Evolutionary conservation across 2,329 filamentous ascomycete species (phyloP).

Genomic region (Aureobasidium zeae): DNA sequence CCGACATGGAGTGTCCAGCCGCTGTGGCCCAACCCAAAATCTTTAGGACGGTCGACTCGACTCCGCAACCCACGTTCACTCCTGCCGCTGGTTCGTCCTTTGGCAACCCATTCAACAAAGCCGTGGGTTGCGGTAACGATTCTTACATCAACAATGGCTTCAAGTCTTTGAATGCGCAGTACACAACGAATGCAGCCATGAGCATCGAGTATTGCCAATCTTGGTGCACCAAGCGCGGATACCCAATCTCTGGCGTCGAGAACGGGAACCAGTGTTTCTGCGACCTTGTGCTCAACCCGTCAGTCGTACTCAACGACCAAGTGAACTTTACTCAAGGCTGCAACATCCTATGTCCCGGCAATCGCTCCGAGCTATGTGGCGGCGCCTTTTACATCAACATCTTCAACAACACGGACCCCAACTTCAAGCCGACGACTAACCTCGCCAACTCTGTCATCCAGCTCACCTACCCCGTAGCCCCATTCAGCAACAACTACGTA

Average conservation of each 20-base stretch:
- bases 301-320: conserved; percentile 18
- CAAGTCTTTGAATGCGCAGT: conserved; percentile 22
- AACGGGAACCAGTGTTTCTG: conserved; percentile 29
- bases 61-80: conserved; percentile 24
- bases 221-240: conserved; percentile 25
- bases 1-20: conserved; percentile 26
- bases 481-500: conserved; percentile 32
- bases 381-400: conserved; percentile 24
- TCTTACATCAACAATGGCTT: conserved; percentile 17
- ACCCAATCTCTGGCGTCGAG: conserved; percentile 27
- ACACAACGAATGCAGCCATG: conserved; percentile 24
- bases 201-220: conserved; percentile 28
- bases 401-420: conserved; percentile 27
- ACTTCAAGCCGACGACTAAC: conserved; percentile 20
- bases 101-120: conserved; percentile 25
- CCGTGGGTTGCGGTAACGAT: conserved; percentile 32
- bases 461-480: conserved; percentile 12
- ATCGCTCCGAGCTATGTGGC: conserved; percentile 24
- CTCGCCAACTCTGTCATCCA: conserved; percentile 13
- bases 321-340: conserved; percentile 25
- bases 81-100: conserved; percentile 22
- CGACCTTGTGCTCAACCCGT: conserved; percentile 27
- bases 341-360: conserved; percentile 22
- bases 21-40: conserved; percentile 21
- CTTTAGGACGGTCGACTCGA: conserved; percentile 23